Evolutionary conservation across 208 protist species (phyloP).

Genomic region (Leishmania mexicana): DNA sequence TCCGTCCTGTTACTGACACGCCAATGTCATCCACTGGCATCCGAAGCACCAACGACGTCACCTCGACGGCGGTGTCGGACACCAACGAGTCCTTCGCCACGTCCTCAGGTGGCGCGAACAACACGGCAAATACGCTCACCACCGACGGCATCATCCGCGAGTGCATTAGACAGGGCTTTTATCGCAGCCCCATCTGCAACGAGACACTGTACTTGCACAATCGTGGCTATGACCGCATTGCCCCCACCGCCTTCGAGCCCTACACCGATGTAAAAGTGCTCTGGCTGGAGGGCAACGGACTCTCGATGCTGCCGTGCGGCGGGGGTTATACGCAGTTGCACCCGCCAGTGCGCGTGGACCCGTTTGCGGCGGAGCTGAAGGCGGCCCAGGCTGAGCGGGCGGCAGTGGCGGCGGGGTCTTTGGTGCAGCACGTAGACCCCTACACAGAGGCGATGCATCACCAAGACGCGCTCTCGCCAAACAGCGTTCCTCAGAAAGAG

Average conservation of each 20-base stretch:
- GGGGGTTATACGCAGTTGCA: constrained; percentile 42
- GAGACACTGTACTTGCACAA: constrained; percentile 95
- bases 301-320: constrained; percentile 69
- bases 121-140: constrained; percentile 49
- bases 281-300: constrained; percentile 94
- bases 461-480: neutral
- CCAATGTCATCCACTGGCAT: constrained; percentile 34
- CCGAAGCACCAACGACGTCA: constrained; percentile 62
- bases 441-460: neutral
- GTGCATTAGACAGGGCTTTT: constrained; percentile 87
- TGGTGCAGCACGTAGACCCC: constrained; percentile 27
- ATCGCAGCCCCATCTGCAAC: constrained; percentile 93
- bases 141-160: constrained; percentile 82
- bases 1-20: neutral
- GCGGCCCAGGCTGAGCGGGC: constrained; percentile 18
- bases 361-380: constrained; percentile 19
- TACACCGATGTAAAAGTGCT: constrained; percentile 92
- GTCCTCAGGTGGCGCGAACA: constrained; percentile 1
- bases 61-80: constrained; percentile 36
- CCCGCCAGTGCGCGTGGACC: constrained; percentile 37
- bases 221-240: constrained; percentile 88
- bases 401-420: neutral
- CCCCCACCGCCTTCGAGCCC: constrained; percentile 72
- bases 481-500: neutral
- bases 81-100: constrained; percentile 22